Percentiles rank a stretch among this genome's conserved stretches.
Evolutionary conservation across 176 grass and related monocot genomes (phyloP).

Genomic region (Zizania latifolia): DNA sequence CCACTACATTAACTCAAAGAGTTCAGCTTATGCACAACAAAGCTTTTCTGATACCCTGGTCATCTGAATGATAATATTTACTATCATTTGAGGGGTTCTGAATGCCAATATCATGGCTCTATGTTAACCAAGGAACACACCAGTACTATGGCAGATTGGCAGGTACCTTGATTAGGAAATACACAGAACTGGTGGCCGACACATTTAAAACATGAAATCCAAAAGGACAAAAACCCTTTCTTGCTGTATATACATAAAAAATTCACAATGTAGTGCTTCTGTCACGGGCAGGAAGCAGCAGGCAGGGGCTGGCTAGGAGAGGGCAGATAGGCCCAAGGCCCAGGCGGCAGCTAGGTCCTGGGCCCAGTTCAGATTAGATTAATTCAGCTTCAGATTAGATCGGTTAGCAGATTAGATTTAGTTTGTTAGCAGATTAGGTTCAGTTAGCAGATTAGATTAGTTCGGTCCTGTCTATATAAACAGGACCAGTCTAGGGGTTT

Average conservation of each 20-base stretch:
- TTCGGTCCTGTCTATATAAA: too few species aligned
- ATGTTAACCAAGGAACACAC: not conserved
- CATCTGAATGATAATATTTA: not conserved
- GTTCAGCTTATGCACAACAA: constrained; percentile 3
- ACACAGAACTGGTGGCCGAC: not conserved
- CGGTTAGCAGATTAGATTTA: too few species aligned
- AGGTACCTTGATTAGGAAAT: constrained; percentile 15
- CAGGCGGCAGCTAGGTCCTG: too few species aligned
- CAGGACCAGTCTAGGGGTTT: too few species aligned
- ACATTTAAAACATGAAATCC: constrained; percentile 13
- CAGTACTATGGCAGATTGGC: not conserved
- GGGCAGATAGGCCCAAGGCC: too few species aligned
- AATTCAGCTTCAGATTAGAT: too few species aligned
- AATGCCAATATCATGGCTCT: not conserved
- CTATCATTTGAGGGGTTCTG: not conserved
- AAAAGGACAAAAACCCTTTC: constrained; percentile 27
- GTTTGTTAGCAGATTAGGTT: too few species aligned
- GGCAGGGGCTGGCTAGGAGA: too few species aligned
- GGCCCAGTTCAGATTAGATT: too few species aligned
- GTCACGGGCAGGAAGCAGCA: too few species aligned
- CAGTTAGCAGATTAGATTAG: too few species aligned
- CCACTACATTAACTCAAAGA: not conserved
- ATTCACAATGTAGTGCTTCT: not conserved
- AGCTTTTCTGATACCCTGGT: not conserved
- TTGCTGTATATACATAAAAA: not conserved